Percentiles rank a stretch among this genome's conserved stretches.
Conservation (phyloP, 225 moss, liverwort and hornwort genomes). For the Anthoceros angustus region DNA sequence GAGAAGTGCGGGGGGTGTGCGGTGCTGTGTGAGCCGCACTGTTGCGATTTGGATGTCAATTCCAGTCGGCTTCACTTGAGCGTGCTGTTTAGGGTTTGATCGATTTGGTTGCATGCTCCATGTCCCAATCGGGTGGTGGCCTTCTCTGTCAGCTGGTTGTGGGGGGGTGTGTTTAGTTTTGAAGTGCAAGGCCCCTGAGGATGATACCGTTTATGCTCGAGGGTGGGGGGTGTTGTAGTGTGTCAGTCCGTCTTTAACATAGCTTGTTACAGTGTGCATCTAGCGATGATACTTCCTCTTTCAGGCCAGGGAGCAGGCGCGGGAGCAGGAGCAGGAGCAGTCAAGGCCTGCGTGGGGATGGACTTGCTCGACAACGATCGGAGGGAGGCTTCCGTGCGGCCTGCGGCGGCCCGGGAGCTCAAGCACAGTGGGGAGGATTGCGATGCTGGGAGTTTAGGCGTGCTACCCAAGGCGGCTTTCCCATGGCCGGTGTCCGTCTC, state of each 20-base stretch:
- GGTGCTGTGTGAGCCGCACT: no score
- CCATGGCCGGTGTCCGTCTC: neutral
- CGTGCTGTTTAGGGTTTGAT: no score
- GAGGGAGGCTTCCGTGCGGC: neutral
- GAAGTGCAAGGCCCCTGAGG: no score
- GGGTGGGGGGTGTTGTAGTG: neutral
- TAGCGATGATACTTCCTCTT: slow-evolving; percentile 3
- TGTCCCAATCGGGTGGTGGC: no score
- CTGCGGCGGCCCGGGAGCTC: neutral
- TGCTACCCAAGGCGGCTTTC: neutral
- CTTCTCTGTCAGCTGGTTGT: no score
- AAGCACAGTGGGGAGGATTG: neutral
- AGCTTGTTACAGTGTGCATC: neutral
- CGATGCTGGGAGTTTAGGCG: neutral
- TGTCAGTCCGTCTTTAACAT: neutral
- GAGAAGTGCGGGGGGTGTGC: no score
- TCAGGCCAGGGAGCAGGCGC: neutral
- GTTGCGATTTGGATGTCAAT: no score
- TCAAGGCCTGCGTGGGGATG: slow-evolving; percentile 1
- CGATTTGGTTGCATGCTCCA: no score
- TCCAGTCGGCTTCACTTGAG: no score
- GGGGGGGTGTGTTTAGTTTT: no score
- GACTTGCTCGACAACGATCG: neutral
- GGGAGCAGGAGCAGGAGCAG: neutral
- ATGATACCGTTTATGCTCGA: neutral